phyloP scores from a whole-genome alignment of 164 flowering plant genomes.

The Macadamia tetraphylla region DNA sequence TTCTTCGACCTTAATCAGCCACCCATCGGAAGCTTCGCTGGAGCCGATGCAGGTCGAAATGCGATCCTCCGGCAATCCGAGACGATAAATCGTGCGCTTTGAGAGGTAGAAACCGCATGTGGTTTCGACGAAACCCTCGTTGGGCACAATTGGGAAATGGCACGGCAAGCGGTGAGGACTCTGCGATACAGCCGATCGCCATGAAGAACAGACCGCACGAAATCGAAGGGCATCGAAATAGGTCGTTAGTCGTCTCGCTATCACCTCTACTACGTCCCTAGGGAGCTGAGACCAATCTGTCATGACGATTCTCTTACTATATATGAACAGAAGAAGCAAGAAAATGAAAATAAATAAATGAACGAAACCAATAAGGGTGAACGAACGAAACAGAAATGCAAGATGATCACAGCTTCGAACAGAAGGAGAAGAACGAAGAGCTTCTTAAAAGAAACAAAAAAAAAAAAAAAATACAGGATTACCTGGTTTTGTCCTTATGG shows the following conservation, averaged over 20 bases:
- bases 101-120: constrained; percentile 32
- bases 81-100: constrained; percentile 36
- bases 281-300: constrained; percentile 62
- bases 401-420: too few species aligned
- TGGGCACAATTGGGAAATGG: constrained; percentile 33
- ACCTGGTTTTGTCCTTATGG: too few species aligned
- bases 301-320: constrained; percentile 16
- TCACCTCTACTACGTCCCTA: constrained; percentile 38
- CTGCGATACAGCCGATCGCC: constrained; percentile 38
- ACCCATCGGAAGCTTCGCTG: constrained; percentile 8
- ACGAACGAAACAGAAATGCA: too few species aligned
- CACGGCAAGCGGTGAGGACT: constrained; percentile 1
- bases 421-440: too few species aligned
- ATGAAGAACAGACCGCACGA: constrained; percentile 56
- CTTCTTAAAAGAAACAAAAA: too few species aligned
- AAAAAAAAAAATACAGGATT: too few species aligned
- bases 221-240: constrained; percentile 40
- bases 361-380: too few species aligned
- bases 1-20: constrained; percentile 56
- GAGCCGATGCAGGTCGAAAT: background rate
- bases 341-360: background rate
- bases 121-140: too few species aligned
- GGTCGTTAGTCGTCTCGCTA: constrained; percentile 29
- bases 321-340: background rate
- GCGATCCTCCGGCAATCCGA: constrained; percentile 10